Evolutionary conservation across 2,329 filamentous ascomycete species (phyloP), one percentile per base, ranked within the genome.

Genomic region (Xylaria sp.): DNA sequence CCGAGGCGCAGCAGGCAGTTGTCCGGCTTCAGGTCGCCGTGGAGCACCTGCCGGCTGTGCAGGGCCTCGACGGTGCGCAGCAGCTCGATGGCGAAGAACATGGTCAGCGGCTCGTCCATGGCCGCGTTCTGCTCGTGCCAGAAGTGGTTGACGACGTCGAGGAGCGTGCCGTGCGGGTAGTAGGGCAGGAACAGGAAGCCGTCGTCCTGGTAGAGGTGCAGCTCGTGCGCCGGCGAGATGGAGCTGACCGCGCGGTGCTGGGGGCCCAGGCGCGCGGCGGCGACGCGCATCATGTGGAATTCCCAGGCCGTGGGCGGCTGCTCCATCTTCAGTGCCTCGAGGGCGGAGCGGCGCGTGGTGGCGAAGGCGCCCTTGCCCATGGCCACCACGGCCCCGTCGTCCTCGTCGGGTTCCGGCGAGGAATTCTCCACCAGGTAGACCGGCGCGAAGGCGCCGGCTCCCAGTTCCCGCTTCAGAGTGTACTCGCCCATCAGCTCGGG

Each of bases 311-410:
- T 89, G 0, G 93, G 90, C 0, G 92, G 91, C 26, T 89, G 84
- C 74, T 99, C 94, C 85, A 96, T 92, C 74, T 99, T 99, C 63
- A 99, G 80, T 1, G 94, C 94, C 72, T 97, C 92, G 4, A 94
- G 79, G 1, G 77, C 60, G 40, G 77, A 76, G 39, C 89, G 85
- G 42, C 77, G 75, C 29, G 75, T 76, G 8, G 78, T 66, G n/a
- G 82, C 77, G 66, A 87, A 84, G 11, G 78, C 73, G 24, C 85
- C 81, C 65, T 84, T 86, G 51, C 86, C 84, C 81, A 89, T 84
- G 51, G 77, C 76, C 3, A 73, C 76, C 37, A 66, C 61, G 4
- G 66, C 6, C 3, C 29, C 29, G 24, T 26, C 65, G 44, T 73
- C 70, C 6, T 60, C 67, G 16, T 74, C 74, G 11, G 76, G 74